phyloP scores from a whole-genome alignment of 371 early-diverging fungal genomes.

The Catenaria anguillulae region DNA sequence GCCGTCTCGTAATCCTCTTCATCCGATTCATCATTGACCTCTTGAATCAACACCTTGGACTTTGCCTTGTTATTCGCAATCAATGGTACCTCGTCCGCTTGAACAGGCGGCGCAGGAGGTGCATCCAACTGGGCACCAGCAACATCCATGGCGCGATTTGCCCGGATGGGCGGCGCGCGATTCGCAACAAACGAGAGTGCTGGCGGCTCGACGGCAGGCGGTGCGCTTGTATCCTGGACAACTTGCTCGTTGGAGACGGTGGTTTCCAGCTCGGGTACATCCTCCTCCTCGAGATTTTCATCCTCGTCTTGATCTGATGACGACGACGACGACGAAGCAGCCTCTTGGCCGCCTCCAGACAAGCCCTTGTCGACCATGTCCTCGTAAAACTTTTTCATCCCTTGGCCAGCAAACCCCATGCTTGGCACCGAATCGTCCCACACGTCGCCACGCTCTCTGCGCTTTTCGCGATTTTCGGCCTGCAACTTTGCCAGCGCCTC shows the following conservation, averaged over 20 bases:
- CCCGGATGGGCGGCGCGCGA: background rate
- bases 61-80: background rate
- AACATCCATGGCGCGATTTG: background rate
- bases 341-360: background rate
- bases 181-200: too few relatives aligned
- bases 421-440: slow-evolving; percentile 17
- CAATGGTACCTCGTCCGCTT: too few relatives aligned
- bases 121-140: background rate
- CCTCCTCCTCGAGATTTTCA: background rate
- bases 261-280: background rate
- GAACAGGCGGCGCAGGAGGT: background rate
- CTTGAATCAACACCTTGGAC: background rate
- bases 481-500: slow-evolving; percentile 25
- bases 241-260: background rate
- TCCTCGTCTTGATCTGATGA: background rate
- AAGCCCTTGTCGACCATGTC: slow-evolving; percentile 20
- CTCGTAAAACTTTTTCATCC: slow-evolving; percentile 18
- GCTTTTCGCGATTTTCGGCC: slow-evolving; percentile 13
- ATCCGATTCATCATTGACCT: background rate
- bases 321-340: too few relatives aligned
- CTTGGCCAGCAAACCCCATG: slow-evolving; percentile 12
- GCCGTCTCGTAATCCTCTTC: too few relatives aligned
- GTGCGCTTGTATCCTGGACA: background rate
- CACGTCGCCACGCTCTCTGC: too few relatives aligned
- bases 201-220: too few relatives aligned